These are phyloP conservation scores for Coniochaeta hoffmannii DNA, from an alignment of 2,329 filamentous ascomycete genomes.

Conservation along the genomic window DNA sequence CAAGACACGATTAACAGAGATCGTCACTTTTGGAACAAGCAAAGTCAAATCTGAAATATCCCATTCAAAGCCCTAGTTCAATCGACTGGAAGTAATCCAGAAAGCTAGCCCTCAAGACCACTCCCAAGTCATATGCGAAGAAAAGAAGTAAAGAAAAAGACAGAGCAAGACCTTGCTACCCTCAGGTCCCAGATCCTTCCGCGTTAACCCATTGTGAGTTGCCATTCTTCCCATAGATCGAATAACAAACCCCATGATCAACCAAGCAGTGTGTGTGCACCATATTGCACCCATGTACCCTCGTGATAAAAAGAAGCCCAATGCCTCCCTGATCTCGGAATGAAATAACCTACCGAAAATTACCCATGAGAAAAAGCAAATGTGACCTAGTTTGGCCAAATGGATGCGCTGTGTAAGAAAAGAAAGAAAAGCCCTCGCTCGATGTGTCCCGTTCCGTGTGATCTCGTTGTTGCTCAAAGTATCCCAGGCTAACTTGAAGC, in stretches of 20 bases:
- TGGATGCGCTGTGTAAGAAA: not conserved
- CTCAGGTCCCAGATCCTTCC: not conserved
- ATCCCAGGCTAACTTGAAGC: not conserved
- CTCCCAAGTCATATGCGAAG: not conserved
- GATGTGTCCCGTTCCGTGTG: too few relatives aligned
- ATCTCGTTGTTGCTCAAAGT: not conserved
- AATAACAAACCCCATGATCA: too few relatives aligned
- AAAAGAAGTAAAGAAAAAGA: not conserved
- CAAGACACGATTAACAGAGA: too few relatives aligned
- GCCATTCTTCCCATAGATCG: too few relatives aligned
- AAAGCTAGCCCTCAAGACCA: not conserved
- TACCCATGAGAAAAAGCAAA: not conserved
- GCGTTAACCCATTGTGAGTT: too few relatives aligned
- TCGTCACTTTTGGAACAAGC: not conserved
- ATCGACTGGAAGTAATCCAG: not conserved
- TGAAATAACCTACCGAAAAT: not conserved
- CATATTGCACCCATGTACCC: not conserved
- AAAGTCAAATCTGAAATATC: not conserved
- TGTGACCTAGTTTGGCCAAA: slow-evolving; percentile 4
- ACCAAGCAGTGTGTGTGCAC: not conserved
- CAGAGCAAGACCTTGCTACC: not conserved
- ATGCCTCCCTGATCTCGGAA: not conserved
- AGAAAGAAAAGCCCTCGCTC: not conserved
- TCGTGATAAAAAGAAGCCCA: not conserved
- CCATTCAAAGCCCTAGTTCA: not conserved